These are phyloP conservation scores for Tillandsia leiboldiana DNA, from an alignment of 176 grass and related monocot species.

Conservation along the genomic window DNA sequence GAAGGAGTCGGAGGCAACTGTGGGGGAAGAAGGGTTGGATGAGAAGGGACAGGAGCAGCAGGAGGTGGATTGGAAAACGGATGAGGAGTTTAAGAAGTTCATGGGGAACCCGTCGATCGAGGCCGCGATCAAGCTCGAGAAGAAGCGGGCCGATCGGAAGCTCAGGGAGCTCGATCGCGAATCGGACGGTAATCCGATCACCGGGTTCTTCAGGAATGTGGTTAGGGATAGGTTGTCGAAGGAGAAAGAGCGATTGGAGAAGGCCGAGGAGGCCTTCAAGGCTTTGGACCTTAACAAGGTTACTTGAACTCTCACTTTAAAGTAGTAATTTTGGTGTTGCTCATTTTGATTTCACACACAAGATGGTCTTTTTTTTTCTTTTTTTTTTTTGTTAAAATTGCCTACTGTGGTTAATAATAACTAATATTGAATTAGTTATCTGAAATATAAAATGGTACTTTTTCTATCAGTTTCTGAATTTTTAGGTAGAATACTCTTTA, in stretches of 20 bases:
- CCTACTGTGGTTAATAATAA: neutral
- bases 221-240: conserved; percentile 46
- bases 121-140: conserved; percentile 92
- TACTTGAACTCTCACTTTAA: neutral
- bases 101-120: conserved; percentile 97
- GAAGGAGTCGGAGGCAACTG: conserved; percentile 6
- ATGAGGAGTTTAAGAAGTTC: conserved; percentile 98
- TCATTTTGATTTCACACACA: neutral
- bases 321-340: neutral
- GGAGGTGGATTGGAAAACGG: conserved; percentile 92
- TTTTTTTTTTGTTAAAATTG: too few species aligned
- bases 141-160: conserved; percentile 74
- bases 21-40: neutral
- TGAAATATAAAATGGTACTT: neutral
- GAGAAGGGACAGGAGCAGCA: conserved; percentile 54
- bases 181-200: conserved; percentile 55
- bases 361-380: too few species aligned
- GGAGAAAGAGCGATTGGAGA: conserved; percentile 79
- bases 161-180: conserved; percentile 78
- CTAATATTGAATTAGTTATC: neutral
- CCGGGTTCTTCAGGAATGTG: conserved; percentile 40
- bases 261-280: conserved; percentile 72
- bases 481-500: too few species aligned
- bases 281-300: conserved; percentile 89
- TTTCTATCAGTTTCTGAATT: too few species aligned